Evolutionary conservation across 257 asterid genomes (phyloP), one percentile per base, ranked within the genome.

Genomic region (Striga asiatica): DNA sequence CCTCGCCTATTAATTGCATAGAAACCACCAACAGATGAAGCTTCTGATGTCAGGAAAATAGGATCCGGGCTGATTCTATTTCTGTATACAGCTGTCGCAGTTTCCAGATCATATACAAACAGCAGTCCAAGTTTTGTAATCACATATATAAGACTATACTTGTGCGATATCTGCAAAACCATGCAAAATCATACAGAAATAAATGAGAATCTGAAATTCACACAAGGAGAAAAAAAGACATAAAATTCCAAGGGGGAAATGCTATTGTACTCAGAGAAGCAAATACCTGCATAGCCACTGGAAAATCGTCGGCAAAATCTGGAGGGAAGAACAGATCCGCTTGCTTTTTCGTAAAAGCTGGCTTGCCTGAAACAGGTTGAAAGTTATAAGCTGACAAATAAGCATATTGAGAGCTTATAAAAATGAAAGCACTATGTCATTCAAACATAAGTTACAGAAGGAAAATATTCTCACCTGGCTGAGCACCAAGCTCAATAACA

Each of bases 321-420:
- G 94, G 99, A 67, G 96, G 99, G 66, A 92, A 92, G 79, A 92
- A 92, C 42, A 92, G 93, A 73, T 92, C 99, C 29, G 99, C 97
- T 58, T 92, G 99, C 73, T 92, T 92, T 88, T 92, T 92, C 0
- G 96, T 66, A 52, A 92, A 92, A 39, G 99, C 66, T 28, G 89
- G 97, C 65, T 85, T 92, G 64, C 99, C 99, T 92, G 88, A n/a
- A n/a, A n/a, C n/a, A n/a, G n/a, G n/a, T n/a, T n/a, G n/a, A n/a
- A n/a, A n/a, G n/a, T n/a, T n/a, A n/a, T n/a, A n/a, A n/a, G n/a
- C n/a, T n/a, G n/a, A n/a, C n/a, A n/a, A n/a, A n/a, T n/a, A n/a
- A n/a, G n/a, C n/a, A n/a, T n/a, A n/a, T n/a, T n/a, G n/a, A n/a
- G n/a, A n/a, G n/a, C n/a, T n/a, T n/a, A n/a, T n/a, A n/a, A n/a